These are phyloP conservation scores for Schizosaccharomyces osmophilus DNA, from an alignment of 805 yeast genomes.

Conservation along the genomic window DNA sequence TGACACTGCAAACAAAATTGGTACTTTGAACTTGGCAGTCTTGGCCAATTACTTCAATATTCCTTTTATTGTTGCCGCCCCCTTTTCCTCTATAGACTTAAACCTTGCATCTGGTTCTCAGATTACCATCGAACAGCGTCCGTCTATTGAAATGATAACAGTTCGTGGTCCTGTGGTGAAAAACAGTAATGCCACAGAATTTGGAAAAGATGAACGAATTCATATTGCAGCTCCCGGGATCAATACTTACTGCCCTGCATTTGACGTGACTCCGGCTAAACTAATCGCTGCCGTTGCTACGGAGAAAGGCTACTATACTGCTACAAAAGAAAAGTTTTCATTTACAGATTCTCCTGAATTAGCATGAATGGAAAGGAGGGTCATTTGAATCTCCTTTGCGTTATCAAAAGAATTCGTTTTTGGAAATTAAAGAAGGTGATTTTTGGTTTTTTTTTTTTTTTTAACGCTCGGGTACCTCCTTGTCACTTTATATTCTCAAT, in stretches of 20 bases:
- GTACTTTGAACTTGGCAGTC: slow-evolving; percentile 70
- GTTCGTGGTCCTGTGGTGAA: slow-evolving; percentile 43
- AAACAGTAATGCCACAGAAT: slow-evolving; percentile 6
- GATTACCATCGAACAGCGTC: slow-evolving; percentile 72
- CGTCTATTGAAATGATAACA: slow-evolving; percentile 50
- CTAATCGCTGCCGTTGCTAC: slow-evolving; percentile 77
- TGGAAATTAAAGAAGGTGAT: too few species aligned
- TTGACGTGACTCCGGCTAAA: slow-evolving; percentile 72
- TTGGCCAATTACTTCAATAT: slow-evolving; percentile 44
- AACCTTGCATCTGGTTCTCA: slow-evolving; percentile 41
- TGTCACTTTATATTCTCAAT: too few species aligned
- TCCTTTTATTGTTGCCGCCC: slow-evolving; percentile 84
- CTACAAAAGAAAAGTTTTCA: not conserved
- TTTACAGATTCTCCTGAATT: not conserved
- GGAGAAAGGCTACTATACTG: slow-evolving; percentile 19
- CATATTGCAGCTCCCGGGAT: slow-evolving; percentile 70
- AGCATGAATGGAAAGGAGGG: too few species aligned
- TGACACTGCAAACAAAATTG: slow-evolving; percentile 89
- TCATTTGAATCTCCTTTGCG: too few species aligned
- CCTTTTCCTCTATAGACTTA: slow-evolving; percentile 69
- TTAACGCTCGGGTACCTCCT: too few species aligned
- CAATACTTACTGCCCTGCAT: slow-evolving; percentile 86
- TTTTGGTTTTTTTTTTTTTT: too few species aligned
- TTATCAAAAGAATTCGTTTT: too few species aligned
- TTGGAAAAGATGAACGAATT: slow-evolving; percentile 22